A percentile compares a stretch with the other conserved stretches of the same genome.
phyloP scores from a whole-genome alignment of 805 yeast genomes.

The Candida dajiaensis region DNA sequence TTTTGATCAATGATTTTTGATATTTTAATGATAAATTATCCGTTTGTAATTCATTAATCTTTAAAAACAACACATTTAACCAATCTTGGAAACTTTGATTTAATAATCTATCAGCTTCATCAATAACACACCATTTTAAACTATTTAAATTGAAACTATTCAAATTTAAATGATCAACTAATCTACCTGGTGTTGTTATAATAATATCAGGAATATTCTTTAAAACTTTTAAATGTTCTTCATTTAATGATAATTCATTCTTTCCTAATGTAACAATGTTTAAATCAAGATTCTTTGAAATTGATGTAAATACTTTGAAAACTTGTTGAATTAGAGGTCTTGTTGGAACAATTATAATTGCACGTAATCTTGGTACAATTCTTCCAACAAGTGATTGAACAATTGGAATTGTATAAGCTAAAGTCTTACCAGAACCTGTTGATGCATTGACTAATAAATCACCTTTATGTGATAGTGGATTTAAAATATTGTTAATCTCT shows the following conservation, averaged over 20 bases:
- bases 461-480: conserved; percentile 36
- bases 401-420: conserved; percentile 83
- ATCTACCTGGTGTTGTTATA: conserved; percentile 72
- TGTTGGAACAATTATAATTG: conserved; percentile 84
- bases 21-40: conserved; percentile 26
- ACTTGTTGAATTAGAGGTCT: conserved; percentile 84
- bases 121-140: conserved; percentile 62
- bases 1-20: conserved; percentile 42
- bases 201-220: conserved; percentile 57
- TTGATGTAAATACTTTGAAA: conserved; percentile 47
- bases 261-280: conserved; percentile 56
- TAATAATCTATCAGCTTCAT: conserved; percentile 77
- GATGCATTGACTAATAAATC: conserved; percentile 88
- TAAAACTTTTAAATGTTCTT: conserved; percentile 51
- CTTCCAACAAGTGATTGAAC: conserved; percentile 60
- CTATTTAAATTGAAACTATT: conserved; percentile 39
- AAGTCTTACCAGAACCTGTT: conserved; percentile 94
- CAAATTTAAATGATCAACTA: conserved; percentile 63
- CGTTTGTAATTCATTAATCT: conserved; percentile 23
- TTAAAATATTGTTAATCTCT: conserved; percentile 31
- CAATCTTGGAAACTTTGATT: conserved; percentile 93
- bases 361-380: conserved; percentile 66
- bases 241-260: conserved; percentile 44
- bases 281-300: conserved; percentile 64
- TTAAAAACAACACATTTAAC: conserved; percentile 50